These are phyloP conservation scores for Sarocladium brachiariae DNA, from an alignment of 2,329 filamentous ascomycete species.

Conservation along the genomic window DNA sequence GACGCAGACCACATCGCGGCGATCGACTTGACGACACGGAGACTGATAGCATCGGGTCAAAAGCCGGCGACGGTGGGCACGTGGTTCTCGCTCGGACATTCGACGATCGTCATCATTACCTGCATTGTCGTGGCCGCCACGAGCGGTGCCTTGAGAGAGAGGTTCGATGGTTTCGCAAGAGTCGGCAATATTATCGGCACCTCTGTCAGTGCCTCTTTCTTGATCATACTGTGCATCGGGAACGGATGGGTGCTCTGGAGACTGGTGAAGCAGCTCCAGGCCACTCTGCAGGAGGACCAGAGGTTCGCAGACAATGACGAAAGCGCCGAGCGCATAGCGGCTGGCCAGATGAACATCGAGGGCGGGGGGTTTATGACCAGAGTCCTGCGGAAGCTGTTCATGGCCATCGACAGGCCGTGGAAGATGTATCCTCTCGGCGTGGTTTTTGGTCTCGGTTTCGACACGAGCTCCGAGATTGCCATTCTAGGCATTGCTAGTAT, in stretches of 20 bases:
- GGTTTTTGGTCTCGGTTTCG: conserved; percentile 87
- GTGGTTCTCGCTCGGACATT: conserved; percentile 90
- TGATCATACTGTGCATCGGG: conserved; percentile 74
- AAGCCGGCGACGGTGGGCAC: conserved; percentile 87
- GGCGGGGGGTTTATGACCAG: conserved; percentile 69
- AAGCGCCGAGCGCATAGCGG: conserved; percentile 24
- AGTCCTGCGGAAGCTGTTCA: conserved; percentile 70
- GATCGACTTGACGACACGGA: conserved; percentile 91
- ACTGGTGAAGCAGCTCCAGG: conserved; percentile 61
- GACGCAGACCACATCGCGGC: conserved; percentile 87
- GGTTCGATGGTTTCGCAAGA: conserved; percentile 72
- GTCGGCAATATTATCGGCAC: conserved; percentile 88
- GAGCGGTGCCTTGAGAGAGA: conserved; percentile 70
- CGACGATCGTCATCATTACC: conserved; percentile 84
- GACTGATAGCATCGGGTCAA: conserved; percentile 78
- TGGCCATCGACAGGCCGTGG: conserved; percentile 69
- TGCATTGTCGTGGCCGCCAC: conserved; percentile 90
- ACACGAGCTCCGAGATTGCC: conserved; percentile 91
- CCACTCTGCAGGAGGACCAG: conserved; percentile 41
- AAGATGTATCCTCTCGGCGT: conserved; percentile 94
- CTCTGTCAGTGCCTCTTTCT: conserved; percentile 73
- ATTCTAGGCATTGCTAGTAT: conserved; percentile 85
- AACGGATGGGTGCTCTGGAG: conserved; percentile 83
- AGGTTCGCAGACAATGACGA: conserved; percentile 19
- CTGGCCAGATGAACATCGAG: conserved; percentile 58